Percentiles rank a stretch among this genome's conserved stretches.
phyloP scores from a whole-genome alignment of 257 asterid species.

The Echites panduratus region DNA sequence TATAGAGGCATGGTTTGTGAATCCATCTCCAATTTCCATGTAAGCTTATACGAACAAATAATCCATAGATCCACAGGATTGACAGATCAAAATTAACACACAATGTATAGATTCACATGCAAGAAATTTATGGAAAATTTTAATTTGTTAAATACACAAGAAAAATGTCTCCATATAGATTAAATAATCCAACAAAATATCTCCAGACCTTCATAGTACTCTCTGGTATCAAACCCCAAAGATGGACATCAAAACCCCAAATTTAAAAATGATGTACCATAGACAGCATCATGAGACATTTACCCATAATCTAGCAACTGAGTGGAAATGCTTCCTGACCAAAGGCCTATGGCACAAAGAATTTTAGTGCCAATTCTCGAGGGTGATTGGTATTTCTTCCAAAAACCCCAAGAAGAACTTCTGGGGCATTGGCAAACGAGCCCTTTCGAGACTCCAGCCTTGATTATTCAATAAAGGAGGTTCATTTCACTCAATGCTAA shows the following conservation, averaged over 20 bases:
- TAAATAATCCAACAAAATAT: background rate
- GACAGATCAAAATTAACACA: background rate
- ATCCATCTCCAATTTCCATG: background rate
- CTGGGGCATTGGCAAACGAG: conserved; percentile 38
- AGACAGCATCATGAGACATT: conserved; percentile 5
- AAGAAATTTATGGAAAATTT: background rate
- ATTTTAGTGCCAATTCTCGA: conserved; percentile 65
- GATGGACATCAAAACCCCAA: too few species aligned
- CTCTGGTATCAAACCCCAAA: background rate
- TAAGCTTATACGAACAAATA: background rate
- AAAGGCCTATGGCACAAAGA: conserved; percentile 83
- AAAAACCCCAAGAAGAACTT: conserved; percentile 23
- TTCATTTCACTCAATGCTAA: conserved; percentile 38
- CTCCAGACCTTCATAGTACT: background rate
- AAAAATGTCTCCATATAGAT: background rate
- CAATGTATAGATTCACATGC: background rate
- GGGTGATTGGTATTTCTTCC: conserved; percentile 57
- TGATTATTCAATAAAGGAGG: conserved; percentile 46
- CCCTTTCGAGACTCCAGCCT: conserved; percentile 92
- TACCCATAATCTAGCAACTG: conserved; percentile 26
- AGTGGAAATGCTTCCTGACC: conserved; percentile 65
- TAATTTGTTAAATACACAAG: background rate
- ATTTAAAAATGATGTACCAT: background rate
- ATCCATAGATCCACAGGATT: background rate
- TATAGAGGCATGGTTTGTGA: background rate